These are phyloP conservation scores for Gremmenia infestans DNA, from an alignment of 2,329 filamentous ascomycete genomes.

Conservation along the genomic window DNA sequence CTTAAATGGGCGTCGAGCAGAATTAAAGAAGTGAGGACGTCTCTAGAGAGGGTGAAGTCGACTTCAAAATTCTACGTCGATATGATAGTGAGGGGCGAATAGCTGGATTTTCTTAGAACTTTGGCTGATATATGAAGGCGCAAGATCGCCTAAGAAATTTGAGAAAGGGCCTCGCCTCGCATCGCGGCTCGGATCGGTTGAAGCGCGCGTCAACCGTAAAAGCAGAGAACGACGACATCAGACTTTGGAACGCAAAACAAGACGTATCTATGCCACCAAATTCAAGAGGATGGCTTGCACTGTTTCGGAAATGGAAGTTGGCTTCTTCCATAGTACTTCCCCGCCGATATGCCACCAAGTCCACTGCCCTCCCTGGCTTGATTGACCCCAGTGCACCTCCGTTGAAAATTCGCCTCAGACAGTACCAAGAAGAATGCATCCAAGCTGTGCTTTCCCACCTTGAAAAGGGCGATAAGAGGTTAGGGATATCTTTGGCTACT, in stretches of 20 bases:
- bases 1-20: too few relatives aligned
- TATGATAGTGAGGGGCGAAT: too few relatives aligned
- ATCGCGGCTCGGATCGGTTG: not conserved
- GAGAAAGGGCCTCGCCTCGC: too few relatives aligned
- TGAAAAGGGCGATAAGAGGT: conserved; percentile 65
- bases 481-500: conserved; percentile 83
- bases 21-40: too few relatives aligned
- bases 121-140: too few relatives aligned
- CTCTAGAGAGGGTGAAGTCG: too few relatives aligned
- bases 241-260: too few relatives aligned
- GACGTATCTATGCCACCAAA: conserved; percentile 25
- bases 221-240: conserved; percentile 1
- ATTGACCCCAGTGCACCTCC: conserved; percentile 3
- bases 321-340: conserved; percentile 1
- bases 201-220: not conserved
- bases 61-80: too few relatives aligned
- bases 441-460: conserved; percentile 70
- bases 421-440: conserved; percentile 91
- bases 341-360: conserved; percentile 13
- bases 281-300: conserved; percentile 25
- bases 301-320: conserved; percentile 13
- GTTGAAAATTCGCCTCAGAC: conserved; percentile 55
- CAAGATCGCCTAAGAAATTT: too few relatives aligned
- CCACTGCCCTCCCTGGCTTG: conserved; percentile 1
- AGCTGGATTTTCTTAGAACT: too few relatives aligned